phyloP scores from a whole-genome alignment of 768 basidiomycete genomes.

The Daedaleopsis nitida region DNA sequence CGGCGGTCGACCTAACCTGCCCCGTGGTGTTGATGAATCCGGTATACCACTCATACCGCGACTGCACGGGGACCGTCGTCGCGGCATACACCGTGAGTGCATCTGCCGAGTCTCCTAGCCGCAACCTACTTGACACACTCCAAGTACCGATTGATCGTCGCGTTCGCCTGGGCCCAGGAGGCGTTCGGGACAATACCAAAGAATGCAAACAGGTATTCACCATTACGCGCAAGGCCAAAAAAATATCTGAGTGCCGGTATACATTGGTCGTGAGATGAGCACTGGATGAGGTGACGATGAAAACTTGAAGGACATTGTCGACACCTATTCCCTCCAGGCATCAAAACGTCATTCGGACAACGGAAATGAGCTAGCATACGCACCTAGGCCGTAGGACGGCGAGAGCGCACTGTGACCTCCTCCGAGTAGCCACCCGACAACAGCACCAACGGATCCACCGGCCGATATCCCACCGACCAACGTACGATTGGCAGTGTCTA shows the following conservation, averaged over 20 bases:
- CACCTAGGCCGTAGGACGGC: conserved; percentile 32
- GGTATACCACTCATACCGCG: conserved; percentile 15
- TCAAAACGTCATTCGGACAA: neutral
- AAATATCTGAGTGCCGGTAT: conserved; percentile 49
- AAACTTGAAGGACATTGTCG: conserved; percentile 40
- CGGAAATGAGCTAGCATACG: neutral
- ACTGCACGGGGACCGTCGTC: conserved; percentile 14
- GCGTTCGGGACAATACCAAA: conserved; percentile 35
- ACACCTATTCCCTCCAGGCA: conserved; percentile 17
- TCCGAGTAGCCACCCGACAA: conserved; percentile 45
- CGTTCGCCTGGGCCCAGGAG: conserved; percentile 36
- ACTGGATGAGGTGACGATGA: conserved; percentile 55
- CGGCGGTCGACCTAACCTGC: conserved; percentile 8
- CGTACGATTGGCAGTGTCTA: neutral
- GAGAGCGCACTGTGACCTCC: conserved; percentile 35
- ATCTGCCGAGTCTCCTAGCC: conserved; percentile 15
- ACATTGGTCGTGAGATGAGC: conserved; percentile 40
- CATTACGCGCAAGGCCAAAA: conserved; percentile 54
- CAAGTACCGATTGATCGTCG: conserved; percentile 39
- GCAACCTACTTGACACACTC: conserved; percentile 28
- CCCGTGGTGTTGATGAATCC: conserved; percentile 4
- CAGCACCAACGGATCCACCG: conserved; percentile 42
- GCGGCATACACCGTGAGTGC: neutral
- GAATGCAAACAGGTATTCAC: neutral
- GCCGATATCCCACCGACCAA: neutral